Percentiles rank a stretch among this genome's conserved stretches.
Conservation (phyloP, 345 rosid genomes). For the Eucalyptus victrix region DNA sequence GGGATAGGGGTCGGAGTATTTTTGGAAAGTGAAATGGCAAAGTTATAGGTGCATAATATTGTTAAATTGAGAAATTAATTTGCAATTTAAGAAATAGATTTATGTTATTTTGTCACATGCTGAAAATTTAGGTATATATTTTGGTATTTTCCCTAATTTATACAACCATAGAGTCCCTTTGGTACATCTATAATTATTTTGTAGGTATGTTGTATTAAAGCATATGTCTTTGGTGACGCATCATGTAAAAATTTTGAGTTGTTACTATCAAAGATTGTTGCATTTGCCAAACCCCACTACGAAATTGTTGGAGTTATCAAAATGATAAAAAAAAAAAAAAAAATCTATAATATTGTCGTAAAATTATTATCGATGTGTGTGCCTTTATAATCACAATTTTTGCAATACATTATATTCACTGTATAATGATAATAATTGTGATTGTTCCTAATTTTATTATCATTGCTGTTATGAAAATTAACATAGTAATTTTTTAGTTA, state of each 20-base stretch:
- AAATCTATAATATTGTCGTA: rapidly evolving
- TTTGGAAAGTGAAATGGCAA: background rate
- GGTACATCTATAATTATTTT: background rate
- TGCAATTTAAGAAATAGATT: background rate
- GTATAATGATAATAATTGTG: background rate
- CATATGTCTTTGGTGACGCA: rapidly evolving
- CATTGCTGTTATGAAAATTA: background rate
- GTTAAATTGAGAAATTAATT: background rate
- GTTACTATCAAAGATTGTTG: background rate
- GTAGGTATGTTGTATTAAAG: background rate
- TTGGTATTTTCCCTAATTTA: background rate
- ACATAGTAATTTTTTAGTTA: background rate
- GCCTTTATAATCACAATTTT: background rate
- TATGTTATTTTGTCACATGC: background rate
- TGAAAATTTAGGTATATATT: background rate
- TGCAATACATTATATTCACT: background rate
- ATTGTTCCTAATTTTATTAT: background rate
- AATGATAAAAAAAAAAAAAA: rapidly evolving
- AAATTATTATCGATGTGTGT: background rate
- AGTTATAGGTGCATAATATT: background rate
- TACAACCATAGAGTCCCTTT: background rate
- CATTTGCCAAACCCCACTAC: background rate
- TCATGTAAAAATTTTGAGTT: background rate
- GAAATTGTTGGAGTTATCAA: background rate
- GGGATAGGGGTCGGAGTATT: background rate